Evolutionary conservation across 768 basidiomycete species (phyloP).

Genomic region (Gymnopilus junonius): DNA sequence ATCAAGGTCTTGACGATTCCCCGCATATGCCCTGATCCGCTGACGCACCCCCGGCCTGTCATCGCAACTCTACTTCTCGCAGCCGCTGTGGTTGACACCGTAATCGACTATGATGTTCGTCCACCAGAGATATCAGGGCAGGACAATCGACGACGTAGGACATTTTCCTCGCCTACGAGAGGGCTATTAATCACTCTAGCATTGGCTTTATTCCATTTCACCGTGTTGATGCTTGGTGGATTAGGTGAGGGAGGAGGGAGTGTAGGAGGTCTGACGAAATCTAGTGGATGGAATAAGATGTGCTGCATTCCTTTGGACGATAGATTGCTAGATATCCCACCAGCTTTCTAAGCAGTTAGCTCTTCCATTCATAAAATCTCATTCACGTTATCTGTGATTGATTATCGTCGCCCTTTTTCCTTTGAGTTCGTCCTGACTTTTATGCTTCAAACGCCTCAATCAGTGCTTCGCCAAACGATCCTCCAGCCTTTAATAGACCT

Average conservation of each 20-base stretch:
- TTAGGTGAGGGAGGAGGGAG: not conserved
- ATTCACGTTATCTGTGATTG: not conserved
- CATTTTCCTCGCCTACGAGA: not conserved
- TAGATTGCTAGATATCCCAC: not conserved
- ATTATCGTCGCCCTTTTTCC: not conserved
- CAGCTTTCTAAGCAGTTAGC: not conserved
- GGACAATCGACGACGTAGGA: not conserved
- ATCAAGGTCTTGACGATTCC: conserved; percentile 26
- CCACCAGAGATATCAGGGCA: conserved; percentile 1
- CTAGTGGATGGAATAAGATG: not conserved
- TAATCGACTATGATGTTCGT: conserved; percentile 24
- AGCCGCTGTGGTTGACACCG: conserved; percentile 28
- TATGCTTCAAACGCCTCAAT: too few relatives aligned
- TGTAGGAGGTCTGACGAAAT: not conserved
- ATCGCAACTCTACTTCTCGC: conserved; percentile 23
- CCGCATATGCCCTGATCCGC: conserved; percentile 17
- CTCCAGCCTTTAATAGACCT: too few relatives aligned
- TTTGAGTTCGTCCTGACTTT: too few relatives aligned
- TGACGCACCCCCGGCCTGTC: conserved; percentile 18
- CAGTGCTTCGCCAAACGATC: too few relatives aligned
- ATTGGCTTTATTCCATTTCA: conserved; percentile 23
- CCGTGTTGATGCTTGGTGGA: conserved; percentile 9
- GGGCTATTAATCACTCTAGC: conserved; percentile 21
- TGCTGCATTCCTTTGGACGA: not conserved
- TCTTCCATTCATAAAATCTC: not conserved